Conservation (phyloP, 2,329 filamentous ascomycete genomes). For the Metarhizium humberi region DNA sequence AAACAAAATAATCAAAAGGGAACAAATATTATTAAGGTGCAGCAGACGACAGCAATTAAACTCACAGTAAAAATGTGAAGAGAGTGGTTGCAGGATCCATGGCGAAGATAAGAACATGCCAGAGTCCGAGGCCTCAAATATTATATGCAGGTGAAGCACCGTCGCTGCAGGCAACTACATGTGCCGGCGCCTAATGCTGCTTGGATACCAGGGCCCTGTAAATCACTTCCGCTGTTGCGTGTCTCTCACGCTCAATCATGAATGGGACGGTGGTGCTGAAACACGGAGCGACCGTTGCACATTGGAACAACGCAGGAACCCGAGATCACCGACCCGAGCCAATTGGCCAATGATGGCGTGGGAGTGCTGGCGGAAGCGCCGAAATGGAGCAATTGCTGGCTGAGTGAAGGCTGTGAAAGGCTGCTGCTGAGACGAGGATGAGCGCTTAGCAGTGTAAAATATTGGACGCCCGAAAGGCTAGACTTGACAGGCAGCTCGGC, state of each 20-base stretch:
- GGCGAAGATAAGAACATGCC: conserved; percentile 6
- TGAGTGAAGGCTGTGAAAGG: not conserved
- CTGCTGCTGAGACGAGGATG: not conserved
- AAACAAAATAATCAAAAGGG: not conserved
- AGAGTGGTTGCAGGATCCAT: conserved; percentile 58
- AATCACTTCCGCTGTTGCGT: not conserved
- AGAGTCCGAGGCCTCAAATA: not conserved
- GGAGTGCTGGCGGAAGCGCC: conserved; percentile 6
- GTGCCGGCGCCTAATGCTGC: not conserved
- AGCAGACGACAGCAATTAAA: not conserved
- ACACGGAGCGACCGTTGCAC: conserved; percentile 7
- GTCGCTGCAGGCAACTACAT: not conserved
- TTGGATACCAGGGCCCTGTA: not conserved
- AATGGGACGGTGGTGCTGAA: conserved; percentile 6
- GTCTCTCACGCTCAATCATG: not conserved
- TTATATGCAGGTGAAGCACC: not conserved
- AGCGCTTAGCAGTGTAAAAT: conserved; percentile 2
- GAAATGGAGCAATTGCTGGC: conserved; percentile 1
- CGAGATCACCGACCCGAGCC: not conserved
- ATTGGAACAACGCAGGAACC: conserved; percentile 9
- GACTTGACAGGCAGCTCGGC: not conserved
- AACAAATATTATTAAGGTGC: not conserved
- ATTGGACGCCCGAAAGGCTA: not conserved
- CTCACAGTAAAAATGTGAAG: conserved; percentile 61
- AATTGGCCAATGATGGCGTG: conserved; percentile 9